These are phyloP conservation scores for Leishmania guyanensis DNA, from an alignment of 208 protist species.

Conservation along the genomic window DNA sequence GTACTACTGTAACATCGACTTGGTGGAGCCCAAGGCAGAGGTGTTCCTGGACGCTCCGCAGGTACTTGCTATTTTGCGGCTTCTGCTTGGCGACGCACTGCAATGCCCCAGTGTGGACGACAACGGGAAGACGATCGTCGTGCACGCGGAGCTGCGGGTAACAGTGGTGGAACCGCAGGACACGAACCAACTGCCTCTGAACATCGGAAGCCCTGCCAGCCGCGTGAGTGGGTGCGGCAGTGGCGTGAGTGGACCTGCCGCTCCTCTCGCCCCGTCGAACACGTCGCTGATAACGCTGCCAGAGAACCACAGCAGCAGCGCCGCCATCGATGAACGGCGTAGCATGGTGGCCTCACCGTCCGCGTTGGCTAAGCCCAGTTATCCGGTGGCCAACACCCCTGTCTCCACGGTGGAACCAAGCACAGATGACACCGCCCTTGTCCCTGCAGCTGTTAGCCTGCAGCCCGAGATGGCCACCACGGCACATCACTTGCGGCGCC, in stretches of 20 bases:
- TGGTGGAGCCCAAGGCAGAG: slow-evolving; percentile 52
- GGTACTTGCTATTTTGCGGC: slow-evolving; percentile 50
- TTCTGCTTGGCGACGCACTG: slow-evolving; percentile 46
- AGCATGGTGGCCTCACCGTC: neutral
- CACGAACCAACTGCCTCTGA: slow-evolving; percentile 14
- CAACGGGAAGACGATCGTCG: slow-evolving; percentile 25
- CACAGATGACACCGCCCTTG: neutral
- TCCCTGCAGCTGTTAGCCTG: neutral
- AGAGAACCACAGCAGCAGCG: slow-evolving; percentile 4
- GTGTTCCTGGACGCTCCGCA: slow-evolving; percentile 80
- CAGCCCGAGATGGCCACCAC: neutral
- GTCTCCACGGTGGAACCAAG: neutral
- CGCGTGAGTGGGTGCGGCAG: neutral
- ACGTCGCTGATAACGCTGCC: neutral
- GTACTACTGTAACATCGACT: slow-evolving; percentile 63
- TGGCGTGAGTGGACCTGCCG: neutral
- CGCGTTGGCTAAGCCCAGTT: neutral
- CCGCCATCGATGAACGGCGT: neutral
- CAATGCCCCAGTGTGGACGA: slow-evolving; percentile 13
- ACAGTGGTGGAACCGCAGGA: slow-evolving; percentile 42
- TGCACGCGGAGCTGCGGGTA: slow-evolving; percentile 51
- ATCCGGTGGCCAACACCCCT: neutral
- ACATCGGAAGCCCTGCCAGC: neutral
- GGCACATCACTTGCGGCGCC: neutral
- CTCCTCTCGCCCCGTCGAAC: neutral